Percentiles rank a stretch among this genome's conserved stretches.
These are phyloP conservation scores for Phytophthora pini DNA, from an alignment of 352 stramenopile species.

Conservation along the genomic window DNA sequence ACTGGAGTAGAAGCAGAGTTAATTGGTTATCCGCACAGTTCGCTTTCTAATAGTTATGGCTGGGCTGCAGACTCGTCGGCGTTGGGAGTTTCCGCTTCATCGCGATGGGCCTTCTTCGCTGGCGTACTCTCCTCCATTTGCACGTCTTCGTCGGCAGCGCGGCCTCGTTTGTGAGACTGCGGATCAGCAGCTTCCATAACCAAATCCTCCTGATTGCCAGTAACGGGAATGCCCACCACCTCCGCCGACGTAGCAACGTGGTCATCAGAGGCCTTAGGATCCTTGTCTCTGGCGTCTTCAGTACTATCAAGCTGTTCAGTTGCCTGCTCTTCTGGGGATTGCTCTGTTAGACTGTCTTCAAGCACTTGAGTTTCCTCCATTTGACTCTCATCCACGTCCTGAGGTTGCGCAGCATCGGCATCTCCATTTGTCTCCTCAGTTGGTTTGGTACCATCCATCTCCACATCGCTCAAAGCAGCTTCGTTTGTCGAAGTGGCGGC, in stretches of 20 bases:
- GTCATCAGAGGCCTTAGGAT: background rate
- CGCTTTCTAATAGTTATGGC: conserved; percentile 24
- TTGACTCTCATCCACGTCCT: conserved; percentile 27
- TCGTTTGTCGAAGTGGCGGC: conserved; percentile 5
- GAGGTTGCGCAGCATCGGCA: conserved; percentile 8
- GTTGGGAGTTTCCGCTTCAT: conserved; percentile 6
- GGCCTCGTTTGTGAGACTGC: conserved; percentile 33
- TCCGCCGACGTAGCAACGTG: too few relatives aligned
- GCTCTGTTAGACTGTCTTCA: conserved; percentile 22
- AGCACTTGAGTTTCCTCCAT: conserved; percentile 31
- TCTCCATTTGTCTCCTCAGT: conserved; percentile 11
- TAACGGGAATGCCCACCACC: conserved; percentile 11
- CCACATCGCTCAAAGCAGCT: background rate
- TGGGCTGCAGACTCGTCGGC: conserved; percentile 13
- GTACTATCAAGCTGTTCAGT: conserved; percentile 11
- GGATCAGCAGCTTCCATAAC: background rate
- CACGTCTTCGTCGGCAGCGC: conserved; percentile 14
- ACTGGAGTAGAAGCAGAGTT: conserved; percentile 14
- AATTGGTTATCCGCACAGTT: conserved; percentile 10
- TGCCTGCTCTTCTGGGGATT: conserved; percentile 8
- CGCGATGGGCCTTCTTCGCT: conserved; percentile 36
- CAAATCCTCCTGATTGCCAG: conserved; percentile 11
- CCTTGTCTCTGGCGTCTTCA: conserved; percentile 4
- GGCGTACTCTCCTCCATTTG: conserved; percentile 16
- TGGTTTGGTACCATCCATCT: conserved; percentile 12